Percentiles rank a stretch among this genome's conserved stretches.
phyloP scores from a whole-genome alignment of 1,284 basidiomycete species.

The Tylopilus sp. region DNA sequence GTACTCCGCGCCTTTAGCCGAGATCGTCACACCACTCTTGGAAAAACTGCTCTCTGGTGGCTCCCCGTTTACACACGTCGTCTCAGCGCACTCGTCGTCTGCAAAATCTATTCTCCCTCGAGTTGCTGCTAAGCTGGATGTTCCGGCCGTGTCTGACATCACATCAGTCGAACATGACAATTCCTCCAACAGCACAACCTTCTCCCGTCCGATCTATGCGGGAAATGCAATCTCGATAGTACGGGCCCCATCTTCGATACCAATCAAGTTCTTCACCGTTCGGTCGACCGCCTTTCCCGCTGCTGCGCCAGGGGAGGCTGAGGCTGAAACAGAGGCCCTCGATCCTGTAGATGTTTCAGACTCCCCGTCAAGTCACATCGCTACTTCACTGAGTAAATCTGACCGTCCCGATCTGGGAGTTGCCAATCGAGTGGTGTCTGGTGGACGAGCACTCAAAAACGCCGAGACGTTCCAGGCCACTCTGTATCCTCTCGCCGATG shows the following conservation, averaged over 20 bases:
- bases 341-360: constrained; percentile 65
- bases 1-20: constrained; percentile 49
- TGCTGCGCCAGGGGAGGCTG: constrained; percentile 49
- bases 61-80: constrained; percentile 80
- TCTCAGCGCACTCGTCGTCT: constrained; percentile 59
- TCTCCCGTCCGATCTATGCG: constrained; percentile 95
- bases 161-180: constrained; percentile 77
- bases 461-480: constrained; percentile 89
- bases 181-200: constrained; percentile 69
- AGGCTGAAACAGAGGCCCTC: constrained; percentile 57
- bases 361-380: constrained; percentile 71
- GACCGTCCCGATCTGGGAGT: constrained; percentile 91
- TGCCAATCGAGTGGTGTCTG: constrained; percentile 89
- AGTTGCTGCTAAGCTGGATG: constrained; percentile 83
- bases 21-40: constrained; percentile 52
- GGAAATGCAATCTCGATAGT: constrained; percentile 97
- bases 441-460: constrained; percentile 93
- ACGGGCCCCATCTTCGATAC: constrained; percentile 68
- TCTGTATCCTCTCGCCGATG: constrained; percentile 88
- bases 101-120: constrained; percentile 74
- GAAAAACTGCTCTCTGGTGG: constrained; percentile 48
- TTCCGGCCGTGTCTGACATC: constrained; percentile 88
- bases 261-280: constrained; percentile 93
- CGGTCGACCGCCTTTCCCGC: constrained; percentile 92
- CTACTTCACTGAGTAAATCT: constrained; percentile 85